These are phyloP conservation scores for Saturnispora diversa DNA, from an alignment of 805 yeast species.

Conservation along the genomic window DNA sequence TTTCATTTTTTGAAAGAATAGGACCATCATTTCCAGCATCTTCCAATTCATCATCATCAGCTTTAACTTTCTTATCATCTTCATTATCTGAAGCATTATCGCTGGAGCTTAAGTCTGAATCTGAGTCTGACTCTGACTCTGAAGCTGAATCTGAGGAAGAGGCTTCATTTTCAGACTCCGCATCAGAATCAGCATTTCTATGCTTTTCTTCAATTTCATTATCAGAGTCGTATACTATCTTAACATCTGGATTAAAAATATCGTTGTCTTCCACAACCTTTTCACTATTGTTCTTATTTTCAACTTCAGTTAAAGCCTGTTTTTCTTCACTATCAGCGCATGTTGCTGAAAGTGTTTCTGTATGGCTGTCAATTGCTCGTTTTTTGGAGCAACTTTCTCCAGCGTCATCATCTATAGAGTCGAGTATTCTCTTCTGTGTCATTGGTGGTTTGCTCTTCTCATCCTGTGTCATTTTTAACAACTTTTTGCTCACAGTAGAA, in stretches of 20 bases:
- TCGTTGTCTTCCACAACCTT: slow-evolving; percentile 7
- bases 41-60: slow-evolving; percentile 26
- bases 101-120: slow-evolving; percentile 2
- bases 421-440: too few relatives aligned
- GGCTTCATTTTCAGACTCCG: slow-evolving; percentile 14
- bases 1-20: slow-evolving; percentile 71
- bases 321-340: background rate
- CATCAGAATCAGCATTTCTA: slow-evolving; percentile 8
- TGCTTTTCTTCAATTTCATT: slow-evolving; percentile 13
- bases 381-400: too few relatives aligned
- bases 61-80: slow-evolving; percentile 19
- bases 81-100: slow-evolving; percentile 19
- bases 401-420: too few relatives aligned
- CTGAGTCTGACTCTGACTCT: slow-evolving; percentile 20
- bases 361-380: too few relatives aligned
- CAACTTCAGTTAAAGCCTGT: background rate
- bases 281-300: background rate
- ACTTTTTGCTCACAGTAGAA: too few relatives aligned
- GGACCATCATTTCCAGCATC: slow-evolving; percentile 43
- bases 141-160: slow-evolving; percentile 22
- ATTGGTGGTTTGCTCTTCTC: too few relatives aligned
- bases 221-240: slow-evolving; percentile 20
- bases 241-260: slow-evolving; percentile 19
- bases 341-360: too few relatives aligned
- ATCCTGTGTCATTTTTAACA: too few relatives aligned